Conservation (phyloP, 2,329 filamentous ascomycete genomes). For the Sarocladium brachiariae region DNA sequence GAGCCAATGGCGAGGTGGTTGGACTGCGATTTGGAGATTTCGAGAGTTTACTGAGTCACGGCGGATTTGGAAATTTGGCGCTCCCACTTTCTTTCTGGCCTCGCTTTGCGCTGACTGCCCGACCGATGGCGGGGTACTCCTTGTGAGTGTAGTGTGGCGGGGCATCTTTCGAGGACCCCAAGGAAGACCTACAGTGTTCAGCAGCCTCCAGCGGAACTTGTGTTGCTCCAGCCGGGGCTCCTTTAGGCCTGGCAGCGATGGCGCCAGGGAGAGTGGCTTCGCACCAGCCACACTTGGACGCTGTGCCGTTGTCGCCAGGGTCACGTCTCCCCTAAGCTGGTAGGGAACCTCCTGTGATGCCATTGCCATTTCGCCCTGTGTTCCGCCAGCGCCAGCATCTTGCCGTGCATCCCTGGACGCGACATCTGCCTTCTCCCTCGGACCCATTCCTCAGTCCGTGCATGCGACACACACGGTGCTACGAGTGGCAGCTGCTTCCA, state of each 20-base stretch:
- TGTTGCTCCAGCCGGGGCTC: slow-evolving; percentile 12
- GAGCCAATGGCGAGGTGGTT: slow-evolving; percentile 6
- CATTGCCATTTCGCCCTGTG: neutral
- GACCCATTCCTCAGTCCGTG: neutral
- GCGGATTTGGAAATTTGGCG: slow-evolving; percentile 8
- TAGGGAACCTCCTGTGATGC: neutral
- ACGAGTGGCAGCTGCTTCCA: slow-evolving; percentile 20
- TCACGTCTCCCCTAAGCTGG: neutral
- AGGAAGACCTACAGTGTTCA: no score
- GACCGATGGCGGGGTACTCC: slow-evolving; percentile 5
- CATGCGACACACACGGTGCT: slow-evolving; percentile 5
- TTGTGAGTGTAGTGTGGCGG: neutral
- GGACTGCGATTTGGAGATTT: neutral
- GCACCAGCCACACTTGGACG: neutral
- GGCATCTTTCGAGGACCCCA: no score
- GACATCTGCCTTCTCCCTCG: neutral
- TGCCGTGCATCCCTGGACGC: neutral
- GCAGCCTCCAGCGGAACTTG: slow-evolving; percentile 11
- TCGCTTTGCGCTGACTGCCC: slow-evolving; percentile 2
- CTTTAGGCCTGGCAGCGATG: neutral
- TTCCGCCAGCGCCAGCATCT: slow-evolving; percentile 1
- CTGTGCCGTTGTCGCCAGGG: neutral
- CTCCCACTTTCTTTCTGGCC: slow-evolving; percentile 9
- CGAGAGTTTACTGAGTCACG: slow-evolving; percentile 7
- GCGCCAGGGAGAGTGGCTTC: neutral